Conservation (phyloP, 2,329 filamentous ascomycete species). For the Septoria petroselini region DNA sequence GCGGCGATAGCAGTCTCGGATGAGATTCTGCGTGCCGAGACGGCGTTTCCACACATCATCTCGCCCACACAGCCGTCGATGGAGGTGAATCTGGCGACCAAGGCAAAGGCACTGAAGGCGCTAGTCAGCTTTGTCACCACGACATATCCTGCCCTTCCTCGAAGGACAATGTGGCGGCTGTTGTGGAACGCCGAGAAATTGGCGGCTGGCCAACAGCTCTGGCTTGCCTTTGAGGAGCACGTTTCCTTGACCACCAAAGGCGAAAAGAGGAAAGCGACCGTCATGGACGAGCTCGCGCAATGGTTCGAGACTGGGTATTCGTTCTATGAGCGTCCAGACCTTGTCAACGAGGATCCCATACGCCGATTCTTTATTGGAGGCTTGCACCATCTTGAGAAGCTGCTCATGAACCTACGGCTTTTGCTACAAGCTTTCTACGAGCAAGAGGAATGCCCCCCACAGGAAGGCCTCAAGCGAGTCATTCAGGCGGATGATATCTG, state of each 20-base stretch:
- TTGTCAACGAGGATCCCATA: slow-evolving; percentile 72
- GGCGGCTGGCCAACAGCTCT: slow-evolving; percentile 72
- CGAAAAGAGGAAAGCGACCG: slow-evolving; percentile 63
- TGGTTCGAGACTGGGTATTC: slow-evolving; percentile 76
- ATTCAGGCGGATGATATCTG: slow-evolving; percentile 75
- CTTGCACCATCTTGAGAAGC: slow-evolving; percentile 30
- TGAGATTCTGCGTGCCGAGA: slow-evolving; percentile 76
- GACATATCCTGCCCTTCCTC: slow-evolving; percentile 63
- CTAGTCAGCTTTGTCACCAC: slow-evolving; percentile 69
- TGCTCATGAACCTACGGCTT: slow-evolving; percentile 29
- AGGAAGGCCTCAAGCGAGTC: slow-evolving; percentile 49
- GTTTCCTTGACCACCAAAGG: slow-evolving; percentile 42
- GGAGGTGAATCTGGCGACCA: slow-evolving; percentile 73
- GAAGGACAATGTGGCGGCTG: slow-evolving; percentile 70
- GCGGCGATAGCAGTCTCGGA: slow-evolving; percentile 76
- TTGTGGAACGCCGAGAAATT: slow-evolving; percentile 91
- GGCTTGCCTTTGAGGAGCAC: slow-evolving; percentile 74
- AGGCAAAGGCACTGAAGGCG: slow-evolving; percentile 69
- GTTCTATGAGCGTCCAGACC: slow-evolving; percentile 60
- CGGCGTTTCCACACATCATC: slow-evolving; percentile 69
- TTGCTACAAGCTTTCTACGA: slow-evolving; percentile 24
- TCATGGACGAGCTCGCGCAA: slow-evolving; percentile 71
- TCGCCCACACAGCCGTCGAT: slow-evolving; percentile 67
- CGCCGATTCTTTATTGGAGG: slow-evolving; percentile 74
- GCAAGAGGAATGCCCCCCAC: slow-evolving; percentile 15